Evolutionary conservation across 2,329 filamentous ascomycete genomes (phyloP).

Genomic region (Raffaelea ambrosiae): DNA sequence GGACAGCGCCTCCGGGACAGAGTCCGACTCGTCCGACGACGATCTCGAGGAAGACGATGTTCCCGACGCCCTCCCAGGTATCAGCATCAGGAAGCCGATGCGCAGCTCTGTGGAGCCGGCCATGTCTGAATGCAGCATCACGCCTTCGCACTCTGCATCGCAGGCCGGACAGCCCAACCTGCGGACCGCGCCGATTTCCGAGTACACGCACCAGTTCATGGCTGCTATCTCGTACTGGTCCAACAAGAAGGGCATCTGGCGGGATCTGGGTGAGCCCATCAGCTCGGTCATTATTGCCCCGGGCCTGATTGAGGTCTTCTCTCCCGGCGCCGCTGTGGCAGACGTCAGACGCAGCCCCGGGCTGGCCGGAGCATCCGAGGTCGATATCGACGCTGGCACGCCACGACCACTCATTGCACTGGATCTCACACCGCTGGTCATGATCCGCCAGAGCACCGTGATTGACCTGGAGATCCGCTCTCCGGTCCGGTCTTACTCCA

Average conservation of each 20-base stretch:
- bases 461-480: conserved; percentile 93
- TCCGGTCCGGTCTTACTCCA: conserved; percentile 64
- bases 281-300: conserved; percentile 49
- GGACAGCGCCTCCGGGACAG: conserved; percentile 35
- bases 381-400: conserved; percentile 21
- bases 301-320: conserved; percentile 44
- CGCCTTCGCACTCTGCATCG: conserved; percentile 75
- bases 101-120: conserved; percentile 26
- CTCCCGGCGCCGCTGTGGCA: conserved; percentile 3
- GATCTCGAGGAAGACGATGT: conserved; percentile 54
- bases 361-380: conserved; percentile 16
- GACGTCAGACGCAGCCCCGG: conserved; percentile 4
- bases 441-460: conserved; percentile 81
- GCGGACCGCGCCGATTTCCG: conserved; percentile 32
- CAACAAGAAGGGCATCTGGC: conserved; percentile 51
- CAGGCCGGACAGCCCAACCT: conserved; percentile 56
- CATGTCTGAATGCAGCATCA: conserved; percentile 52
- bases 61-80: conserved; percentile 48
- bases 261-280: conserved; percentile 41
- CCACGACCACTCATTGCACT: conserved; percentile 54
- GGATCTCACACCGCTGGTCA: conserved; percentile 84
- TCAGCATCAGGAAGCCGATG: conserved; percentile 42
- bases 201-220: conserved; percentile 37
- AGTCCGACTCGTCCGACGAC: conserved; percentile 40
- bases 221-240: conserved; percentile 56